phyloP scores from a whole-genome alignment of 2,329 filamentous ascomycete species.

The Magnaporthiopsis poae region DNA sequence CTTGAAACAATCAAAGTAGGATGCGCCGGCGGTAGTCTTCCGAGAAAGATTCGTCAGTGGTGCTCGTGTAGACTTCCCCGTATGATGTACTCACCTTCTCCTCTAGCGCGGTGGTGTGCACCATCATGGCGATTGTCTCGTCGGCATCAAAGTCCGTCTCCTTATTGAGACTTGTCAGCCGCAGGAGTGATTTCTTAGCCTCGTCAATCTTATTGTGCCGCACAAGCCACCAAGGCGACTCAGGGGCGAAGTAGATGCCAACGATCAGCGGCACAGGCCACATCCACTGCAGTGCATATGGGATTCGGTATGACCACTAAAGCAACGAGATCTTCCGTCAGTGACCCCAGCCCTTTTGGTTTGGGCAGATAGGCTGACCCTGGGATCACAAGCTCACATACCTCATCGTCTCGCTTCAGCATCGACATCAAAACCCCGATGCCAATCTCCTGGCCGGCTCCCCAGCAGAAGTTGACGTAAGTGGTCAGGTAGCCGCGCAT shows the following conservation, averaged over 20 bases:
- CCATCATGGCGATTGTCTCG: slow-evolving; percentile 85
- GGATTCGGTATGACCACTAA: slow-evolving; percentile 53
- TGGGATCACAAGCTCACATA: slow-evolving; percentile 34
- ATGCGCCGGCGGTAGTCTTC: slow-evolving; percentile 58
- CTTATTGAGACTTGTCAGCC: slow-evolving; percentile 51
- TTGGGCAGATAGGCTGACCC: neutral
- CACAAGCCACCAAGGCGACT: slow-evolving; percentile 69
- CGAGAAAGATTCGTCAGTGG: neutral
- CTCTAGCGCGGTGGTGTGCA: slow-evolving; percentile 75
- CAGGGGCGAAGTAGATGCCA: slow-evolving; percentile 58
- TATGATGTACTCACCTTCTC: slow-evolving; percentile 32
- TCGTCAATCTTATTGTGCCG: slow-evolving; percentile 54
- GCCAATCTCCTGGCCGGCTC: slow-evolving; percentile 62
- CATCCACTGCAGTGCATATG: slow-evolving; percentile 66
- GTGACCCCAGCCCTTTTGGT: neutral
- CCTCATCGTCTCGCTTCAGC: slow-evolving; percentile 51
- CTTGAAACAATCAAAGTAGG: slow-evolving; percentile 75
- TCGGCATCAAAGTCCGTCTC: slow-evolving; percentile 70
- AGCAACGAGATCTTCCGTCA: neutral
- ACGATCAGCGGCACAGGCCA: slow-evolving; percentile 60
- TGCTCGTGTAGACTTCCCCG: slow-evolving; percentile 21
- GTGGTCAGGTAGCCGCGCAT: slow-evolving; percentile 63
- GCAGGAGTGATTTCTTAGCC: slow-evolving; percentile 55
- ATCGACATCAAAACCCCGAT: slow-evolving; percentile 65
- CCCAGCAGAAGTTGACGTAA: slow-evolving; percentile 71